Conservation (phyloP, 2,329 filamentous ascomycete species). For the Fusarium fracticaudum region DNA sequence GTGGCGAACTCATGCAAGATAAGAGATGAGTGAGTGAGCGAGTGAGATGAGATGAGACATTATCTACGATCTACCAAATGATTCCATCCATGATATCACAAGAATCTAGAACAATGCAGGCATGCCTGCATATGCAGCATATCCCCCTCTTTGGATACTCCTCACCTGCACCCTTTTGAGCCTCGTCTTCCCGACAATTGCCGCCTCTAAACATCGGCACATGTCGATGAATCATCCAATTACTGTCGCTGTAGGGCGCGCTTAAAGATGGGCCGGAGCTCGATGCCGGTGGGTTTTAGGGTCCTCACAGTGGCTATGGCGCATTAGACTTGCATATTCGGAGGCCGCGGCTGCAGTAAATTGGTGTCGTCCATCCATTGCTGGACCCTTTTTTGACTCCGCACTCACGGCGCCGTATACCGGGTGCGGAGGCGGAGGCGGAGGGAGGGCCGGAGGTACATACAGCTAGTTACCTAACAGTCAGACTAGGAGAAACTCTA, state of each 20-base stretch:
- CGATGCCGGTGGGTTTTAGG: not conserved
- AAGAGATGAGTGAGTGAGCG: not conserved
- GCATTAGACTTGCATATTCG: constrained; percentile 9
- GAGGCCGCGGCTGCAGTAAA: constrained; percentile 6
- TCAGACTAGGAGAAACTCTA: not conserved
- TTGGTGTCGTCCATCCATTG: not conserved
- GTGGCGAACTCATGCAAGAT: not conserved
- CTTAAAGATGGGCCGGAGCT: constrained; percentile 26
- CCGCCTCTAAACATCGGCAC: constrained; percentile 22
- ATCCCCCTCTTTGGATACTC: constrained; percentile 22
- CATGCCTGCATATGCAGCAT: too few relatives aligned
- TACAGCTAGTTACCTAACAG: not conserved
- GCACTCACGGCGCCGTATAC: constrained; percentile 26
- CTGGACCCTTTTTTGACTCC: constrained; percentile 14
- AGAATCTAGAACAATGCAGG: constrained; percentile 17
- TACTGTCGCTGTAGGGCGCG: not conserved
- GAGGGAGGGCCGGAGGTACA: constrained; percentile 11
- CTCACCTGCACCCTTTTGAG: constrained; percentile 10
- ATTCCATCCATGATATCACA: constrained; percentile 24
- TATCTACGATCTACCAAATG: not conserved
- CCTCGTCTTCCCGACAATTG: constrained; percentile 38
- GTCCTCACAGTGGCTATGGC: not conserved
- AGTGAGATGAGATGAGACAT: not conserved
- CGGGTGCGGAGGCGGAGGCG: constrained; percentile 22
- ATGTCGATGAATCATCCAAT: constrained; percentile 15